Percentiles rank a stretch among this genome's conserved stretches.
Evolutionary conservation across 148 eudicot genomes (phyloP).

Genomic region (Chenopodium album): DNA sequence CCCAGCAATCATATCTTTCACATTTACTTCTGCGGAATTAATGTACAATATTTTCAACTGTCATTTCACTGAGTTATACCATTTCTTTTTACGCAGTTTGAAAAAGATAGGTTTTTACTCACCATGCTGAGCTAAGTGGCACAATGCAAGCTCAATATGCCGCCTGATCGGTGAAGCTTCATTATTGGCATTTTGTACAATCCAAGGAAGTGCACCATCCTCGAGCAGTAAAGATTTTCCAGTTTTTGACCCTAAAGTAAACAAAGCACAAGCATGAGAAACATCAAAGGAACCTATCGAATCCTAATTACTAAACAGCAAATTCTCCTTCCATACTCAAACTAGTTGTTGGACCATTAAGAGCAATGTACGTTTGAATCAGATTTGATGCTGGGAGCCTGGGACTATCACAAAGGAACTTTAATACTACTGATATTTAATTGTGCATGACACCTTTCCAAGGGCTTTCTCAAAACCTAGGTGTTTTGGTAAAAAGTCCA

Average conservation of each 20-base stretch:
- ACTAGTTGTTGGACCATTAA: not conserved
- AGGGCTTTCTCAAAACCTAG: not conserved
- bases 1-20: conserved; percentile 86
- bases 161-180: conserved; percentile 96
- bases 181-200: conserved; percentile 90
- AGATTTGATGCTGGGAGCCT: not conserved
- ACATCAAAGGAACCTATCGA: not conserved
- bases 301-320: not conserved
- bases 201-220: conserved; percentile 95
- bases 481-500: not conserved
- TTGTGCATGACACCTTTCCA: not conserved
- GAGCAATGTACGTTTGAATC: not conserved
- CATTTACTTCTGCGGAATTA: conserved; percentile 68
- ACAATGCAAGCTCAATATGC: conserved; percentile 95
- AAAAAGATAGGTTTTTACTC: conserved; percentile 11
- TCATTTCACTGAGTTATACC: not conserved
- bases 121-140: conserved; percentile 99
- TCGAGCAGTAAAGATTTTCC: conserved; percentile 86
- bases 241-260: conserved; percentile 45
- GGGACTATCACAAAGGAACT: not conserved
- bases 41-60: not conserved
- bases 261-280: not conserved
- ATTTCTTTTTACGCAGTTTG: not conserved
- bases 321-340: conserved; percentile 5
- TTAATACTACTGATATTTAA: not conserved